These are phyloP conservation scores for Lachancea cidri DNA, from an alignment of 805 yeast species.

Conservation along the genomic window DNA sequence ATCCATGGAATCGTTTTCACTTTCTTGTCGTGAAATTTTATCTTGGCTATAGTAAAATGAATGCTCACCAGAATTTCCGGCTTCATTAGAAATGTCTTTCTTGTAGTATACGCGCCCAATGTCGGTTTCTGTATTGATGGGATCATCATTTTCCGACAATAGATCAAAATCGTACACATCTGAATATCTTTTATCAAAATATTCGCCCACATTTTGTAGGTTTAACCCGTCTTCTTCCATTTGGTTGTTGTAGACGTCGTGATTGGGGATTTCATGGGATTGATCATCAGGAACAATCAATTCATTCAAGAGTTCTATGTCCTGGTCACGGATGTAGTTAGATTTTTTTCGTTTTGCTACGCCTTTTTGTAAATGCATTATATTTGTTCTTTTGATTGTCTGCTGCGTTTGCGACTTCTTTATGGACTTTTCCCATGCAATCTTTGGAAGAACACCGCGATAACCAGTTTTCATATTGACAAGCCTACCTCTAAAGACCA, in stretches of 20 bases:
- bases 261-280: neutral
- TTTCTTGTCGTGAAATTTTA: too few relatives aligned
- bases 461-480: slow-evolving; percentile 27
- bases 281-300: slow-evolving; percentile 20
- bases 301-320: slow-evolving; percentile 17
- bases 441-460: slow-evolving; percentile 29
- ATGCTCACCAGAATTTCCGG: too few relatives aligned
- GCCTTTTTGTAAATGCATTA: slow-evolving; percentile 16
- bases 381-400: slow-evolving; percentile 3
- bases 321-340: slow-evolving; percentile 9
- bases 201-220: slow-evolving; percentile 1
- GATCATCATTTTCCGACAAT: neutral
- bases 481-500: slow-evolving; percentile 26
- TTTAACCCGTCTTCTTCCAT: neutral
- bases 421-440: slow-evolving; percentile 29
- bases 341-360: slow-evolving; percentile 21
- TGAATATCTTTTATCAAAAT: slow-evolving; percentile 3
- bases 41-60: too few relatives aligned
- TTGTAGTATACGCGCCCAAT: too few relatives aligned
- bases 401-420: slow-evolving; percentile 1
- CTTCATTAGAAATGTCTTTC: too few relatives aligned
- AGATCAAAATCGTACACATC: slow-evolving; percentile 5
- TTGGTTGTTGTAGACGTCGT: neutral
- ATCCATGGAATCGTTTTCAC: too few relatives aligned
- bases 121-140: neutral